Evolutionary conservation across 1,139 yeast species (phyloP).

Genomic region (Debaryomyces sp.): DNA sequence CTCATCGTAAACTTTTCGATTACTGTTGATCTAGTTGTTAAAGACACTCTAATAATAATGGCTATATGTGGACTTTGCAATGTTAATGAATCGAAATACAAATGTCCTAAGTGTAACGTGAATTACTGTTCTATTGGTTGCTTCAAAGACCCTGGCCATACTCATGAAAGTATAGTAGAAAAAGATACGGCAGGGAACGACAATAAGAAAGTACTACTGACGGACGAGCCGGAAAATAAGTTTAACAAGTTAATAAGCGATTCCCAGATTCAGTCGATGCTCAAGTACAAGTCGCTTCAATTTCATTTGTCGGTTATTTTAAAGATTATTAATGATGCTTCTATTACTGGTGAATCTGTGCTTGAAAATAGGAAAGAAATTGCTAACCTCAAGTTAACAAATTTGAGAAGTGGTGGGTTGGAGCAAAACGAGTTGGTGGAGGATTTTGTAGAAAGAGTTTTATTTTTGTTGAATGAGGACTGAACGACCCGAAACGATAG

Average conservation of each 20-base stretch:
- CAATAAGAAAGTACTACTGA: background rate
- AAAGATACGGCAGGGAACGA: background rate
- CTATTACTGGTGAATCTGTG: conserved; percentile 44
- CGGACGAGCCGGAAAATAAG: conserved; percentile 1
- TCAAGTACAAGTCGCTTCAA: conserved; percentile 53
- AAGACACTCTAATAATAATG: conserved; percentile 4
- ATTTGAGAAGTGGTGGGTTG: conserved; percentile 61
- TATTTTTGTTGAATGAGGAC: background rate
- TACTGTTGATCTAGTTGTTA: background rate
- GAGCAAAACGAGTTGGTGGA: conserved; percentile 69
- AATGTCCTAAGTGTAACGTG: conserved; percentile 58
- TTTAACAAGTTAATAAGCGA: conserved; percentile 30
- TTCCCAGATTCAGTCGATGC: conserved; percentile 40
- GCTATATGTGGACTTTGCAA: conserved; percentile 49
- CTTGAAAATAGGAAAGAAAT: conserved; percentile 57
- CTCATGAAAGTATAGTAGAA: background rate
- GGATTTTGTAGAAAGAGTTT: conserved; percentile 47
- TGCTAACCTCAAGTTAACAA: conserved; percentile 60
- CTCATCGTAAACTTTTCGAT: background rate
- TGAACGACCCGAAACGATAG: background rate
- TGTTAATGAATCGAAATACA: conserved; percentile 49
- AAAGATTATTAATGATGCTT: conserved; percentile 48
- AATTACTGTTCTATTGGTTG: conserved; percentile 59
- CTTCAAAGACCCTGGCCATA: conserved; percentile 45
- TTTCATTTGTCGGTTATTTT: conserved; percentile 53